These are phyloP conservation scores for Kappamyces sp. DNA, from an alignment of 192 early-diverging fungal genomes.

Conservation along the genomic window DNA sequence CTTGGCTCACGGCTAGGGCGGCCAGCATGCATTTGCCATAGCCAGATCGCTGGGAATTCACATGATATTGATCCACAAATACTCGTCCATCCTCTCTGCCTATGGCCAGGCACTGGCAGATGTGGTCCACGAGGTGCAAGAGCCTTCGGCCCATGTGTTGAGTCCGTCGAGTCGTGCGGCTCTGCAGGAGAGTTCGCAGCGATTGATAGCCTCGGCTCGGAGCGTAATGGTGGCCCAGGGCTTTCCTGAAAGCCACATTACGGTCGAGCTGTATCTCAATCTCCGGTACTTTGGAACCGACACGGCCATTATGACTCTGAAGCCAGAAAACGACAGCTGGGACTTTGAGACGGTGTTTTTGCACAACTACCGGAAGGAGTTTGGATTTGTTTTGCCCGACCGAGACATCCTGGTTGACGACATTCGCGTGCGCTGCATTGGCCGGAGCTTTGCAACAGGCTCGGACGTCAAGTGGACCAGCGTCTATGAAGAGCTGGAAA, in stretches of 20 bases:
- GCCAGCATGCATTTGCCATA: slow-evolving; percentile 94
- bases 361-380: slow-evolving; percentile 80
- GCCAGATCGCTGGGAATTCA: slow-evolving; percentile 80
- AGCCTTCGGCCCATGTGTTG: slow-evolving; percentile 48
- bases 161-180: not conserved
- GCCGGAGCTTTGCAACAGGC: slow-evolving; percentile 29
- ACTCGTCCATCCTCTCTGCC: slow-evolving; percentile 90
- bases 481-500: slow-evolving; percentile 48
- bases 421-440: slow-evolving; percentile 84
- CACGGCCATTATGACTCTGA: slow-evolving; percentile 80
- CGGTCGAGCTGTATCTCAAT: slow-evolving; percentile 69
- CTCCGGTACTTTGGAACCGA: slow-evolving; percentile 92
- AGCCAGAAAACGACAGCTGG: slow-evolving; percentile 53
- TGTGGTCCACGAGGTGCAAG: slow-evolving; percentile 86
- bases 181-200: slow-evolving; percentile 32
- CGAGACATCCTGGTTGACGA: slow-evolving; percentile 84
- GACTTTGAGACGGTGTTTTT: slow-evolving; percentile 65
- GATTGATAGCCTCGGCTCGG: slow-evolving; percentile 36
- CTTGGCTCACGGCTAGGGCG: slow-evolving; percentile 54
- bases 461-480: slow-evolving; percentile 12
- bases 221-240: slow-evolving; percentile 62
- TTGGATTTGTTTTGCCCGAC: slow-evolving; percentile 84
- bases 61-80: slow-evolving; percentile 77
- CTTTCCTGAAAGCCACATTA: slow-evolving; percentile 50
- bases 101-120: slow-evolving; percentile 86